These are phyloP conservation scores for Triangularia verruculosa DNA, from an alignment of 2,329 filamentous ascomycete species.

Conservation along the genomic window DNA sequence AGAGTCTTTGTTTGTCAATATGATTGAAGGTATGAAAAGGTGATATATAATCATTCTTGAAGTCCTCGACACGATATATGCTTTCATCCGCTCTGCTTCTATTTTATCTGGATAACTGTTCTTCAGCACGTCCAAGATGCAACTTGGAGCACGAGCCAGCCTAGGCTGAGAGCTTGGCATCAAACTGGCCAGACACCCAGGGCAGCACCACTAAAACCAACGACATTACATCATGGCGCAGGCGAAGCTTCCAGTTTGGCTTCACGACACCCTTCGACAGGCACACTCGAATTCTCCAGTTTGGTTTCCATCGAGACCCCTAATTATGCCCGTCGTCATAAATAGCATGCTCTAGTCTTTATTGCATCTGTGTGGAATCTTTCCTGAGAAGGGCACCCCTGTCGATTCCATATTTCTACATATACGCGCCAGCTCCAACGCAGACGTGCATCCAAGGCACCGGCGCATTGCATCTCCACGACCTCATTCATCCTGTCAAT, in stretches of 20 bases:
- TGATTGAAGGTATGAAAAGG: background rate
- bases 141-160: background rate
- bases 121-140: background rate
- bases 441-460: slow-evolving; percentile 1
- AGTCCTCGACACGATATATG: background rate
- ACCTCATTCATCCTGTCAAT: background rate
- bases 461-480: slow-evolving; percentile 3
- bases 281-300: background rate
- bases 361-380: background rate
- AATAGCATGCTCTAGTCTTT: background rate
- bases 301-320: background rate
- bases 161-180: slow-evolving; percentile 11
- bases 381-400: background rate
- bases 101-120: background rate
- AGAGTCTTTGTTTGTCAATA: background rate
- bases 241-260: background rate
- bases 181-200: slow-evolving; percentile 6
- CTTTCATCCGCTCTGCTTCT: background rate
- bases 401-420: background rate
- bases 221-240: slow-evolving; percentile 13
- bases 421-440: background rate
- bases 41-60: background rate
- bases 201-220: background rate
- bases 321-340: background rate
- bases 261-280: background rate